A percentile compares a stretch with the other conserved stretches of the same genome.
phyloP scores from a whole-genome alignment of 2,329 filamentous ascomycete genomes.

The Aspergillus quadricinctus region DNA sequence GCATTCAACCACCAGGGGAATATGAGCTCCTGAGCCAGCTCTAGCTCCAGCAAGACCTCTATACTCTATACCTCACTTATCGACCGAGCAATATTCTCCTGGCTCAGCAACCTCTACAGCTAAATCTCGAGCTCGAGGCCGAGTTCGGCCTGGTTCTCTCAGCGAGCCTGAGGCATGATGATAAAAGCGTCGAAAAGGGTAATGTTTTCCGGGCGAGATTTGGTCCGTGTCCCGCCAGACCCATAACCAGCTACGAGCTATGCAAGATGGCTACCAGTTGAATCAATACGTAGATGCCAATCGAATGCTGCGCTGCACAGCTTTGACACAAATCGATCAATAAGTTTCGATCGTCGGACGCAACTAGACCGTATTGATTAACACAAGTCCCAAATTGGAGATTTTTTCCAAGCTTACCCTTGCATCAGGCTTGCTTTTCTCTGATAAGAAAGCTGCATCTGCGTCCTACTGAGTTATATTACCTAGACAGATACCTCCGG shows the following conservation, averaged over 20 bases:
- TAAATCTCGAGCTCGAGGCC: neutral
- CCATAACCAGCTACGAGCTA: neutral
- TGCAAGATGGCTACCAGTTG: neutral
- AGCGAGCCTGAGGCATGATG: slow-evolving; percentile 5
- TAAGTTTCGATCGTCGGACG: neutral
- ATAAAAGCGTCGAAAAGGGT: slow-evolving; percentile 15
- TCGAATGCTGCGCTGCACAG: neutral
- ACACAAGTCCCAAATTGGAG: neutral
- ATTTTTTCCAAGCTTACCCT: neutral
- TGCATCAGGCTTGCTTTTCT: neutral
- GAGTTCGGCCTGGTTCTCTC: neutral
- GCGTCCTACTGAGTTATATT: neutral
- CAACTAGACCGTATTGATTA: neutral
- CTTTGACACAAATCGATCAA: neutral
- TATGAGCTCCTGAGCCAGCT: neutral
- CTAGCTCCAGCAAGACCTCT: neutral
- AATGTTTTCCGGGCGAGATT: slow-evolving; percentile 14
- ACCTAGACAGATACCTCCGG: neutral
- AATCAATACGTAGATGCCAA: too few species aligned
- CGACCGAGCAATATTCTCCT: neutral
- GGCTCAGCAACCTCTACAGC: neutral
- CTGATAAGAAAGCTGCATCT: neutral
- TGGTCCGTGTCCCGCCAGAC: slow-evolving; percentile 3
- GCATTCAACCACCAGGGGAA: neutral
- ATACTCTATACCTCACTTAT: neutral